Base-by-base conservation (phyloP, 2,329 filamentous ascomycete species). In the Fusarium coicis region DNA sequence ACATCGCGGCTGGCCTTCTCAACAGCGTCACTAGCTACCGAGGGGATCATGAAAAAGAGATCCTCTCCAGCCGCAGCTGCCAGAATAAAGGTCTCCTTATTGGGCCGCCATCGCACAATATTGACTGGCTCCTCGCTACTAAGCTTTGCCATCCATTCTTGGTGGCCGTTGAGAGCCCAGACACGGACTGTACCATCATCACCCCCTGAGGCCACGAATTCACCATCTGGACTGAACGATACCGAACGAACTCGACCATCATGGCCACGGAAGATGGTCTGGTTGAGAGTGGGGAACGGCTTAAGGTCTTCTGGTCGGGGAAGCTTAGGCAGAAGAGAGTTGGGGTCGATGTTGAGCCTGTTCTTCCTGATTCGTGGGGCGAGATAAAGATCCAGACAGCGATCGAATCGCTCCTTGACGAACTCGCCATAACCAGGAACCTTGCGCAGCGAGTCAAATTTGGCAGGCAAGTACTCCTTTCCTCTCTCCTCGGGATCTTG, bases 261-360 rank as follows among this genome's bases (percentile, higher is more conserved):
- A 79, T 99, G 96, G 16, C 96, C 96, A 71, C 90, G 87, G 86
- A 96, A 98, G 18, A 97, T 88, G 10, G 94, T 94, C 49, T 95
- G 93, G 76, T 93, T 96, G 14, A 94, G 91, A 0, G 95, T 97
- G 19, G 96, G 96, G 87, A 98, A 99, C 4, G 96, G 96, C 78
- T 94, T 94, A 64, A 99, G 87, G 78, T 99, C 96, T 77, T 97
- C 94, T 2, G 96, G 96, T 67, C 93, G 93, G 12, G 97, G 96
- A 12, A 99, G 87, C 81, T 98, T 98, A 18, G 96, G 96, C 40
- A 99, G 88, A 56, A 99, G 86, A 42, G 94, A 97, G 81, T 93
- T 93, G 7, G 96, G 96, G 78, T 99, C 96, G 79, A 99, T 98
- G 83, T 98, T 97, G 79, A 99, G 90, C 82, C 95, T 93, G 85